Percentiles rank a stretch among this genome's conserved stretches.
These are phyloP conservation scores for Tetrapyrgos nigripes DNA, from an alignment of 1,284 basidiomycete species.

Conservation along the genomic window DNA sequence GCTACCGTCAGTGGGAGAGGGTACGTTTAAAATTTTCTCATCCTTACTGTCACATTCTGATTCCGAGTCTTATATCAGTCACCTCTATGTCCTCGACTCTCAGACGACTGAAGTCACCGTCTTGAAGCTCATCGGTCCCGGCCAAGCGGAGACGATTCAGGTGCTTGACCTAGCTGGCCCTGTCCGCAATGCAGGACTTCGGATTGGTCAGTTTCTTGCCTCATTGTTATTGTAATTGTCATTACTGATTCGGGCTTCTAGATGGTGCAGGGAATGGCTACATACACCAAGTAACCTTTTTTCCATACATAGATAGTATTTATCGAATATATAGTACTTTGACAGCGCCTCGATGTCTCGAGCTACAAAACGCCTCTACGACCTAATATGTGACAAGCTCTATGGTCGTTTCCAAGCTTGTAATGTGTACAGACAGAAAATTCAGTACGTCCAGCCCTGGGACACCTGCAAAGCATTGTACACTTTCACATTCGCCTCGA, in stretches of 20 bases:
- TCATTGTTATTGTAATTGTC: too few species aligned
- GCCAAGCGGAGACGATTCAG: not conserved
- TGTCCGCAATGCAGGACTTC: not conserved
- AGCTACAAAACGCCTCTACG: too few species aligned
- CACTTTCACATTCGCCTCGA: too few species aligned
- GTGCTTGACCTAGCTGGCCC: not conserved
- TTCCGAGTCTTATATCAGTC: not conserved
- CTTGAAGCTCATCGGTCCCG: not conserved
- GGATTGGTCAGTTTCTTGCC: not conserved
- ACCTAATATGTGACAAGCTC: too few species aligned
- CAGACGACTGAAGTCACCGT: not conserved
- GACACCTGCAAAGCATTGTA: too few species aligned
- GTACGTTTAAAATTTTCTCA: not conserved
- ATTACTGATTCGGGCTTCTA: too few species aligned
- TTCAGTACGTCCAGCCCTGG: too few species aligned
- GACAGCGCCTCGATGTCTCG: too few species aligned
- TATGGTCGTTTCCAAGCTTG: too few species aligned
- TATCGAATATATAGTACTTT: too few species aligned
- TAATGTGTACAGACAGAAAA: too few species aligned
- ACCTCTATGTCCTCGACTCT: not conserved
- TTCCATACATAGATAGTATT: too few species aligned
- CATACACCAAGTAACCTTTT: conserved; percentile 1
- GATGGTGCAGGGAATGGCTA: conserved; percentile 9
- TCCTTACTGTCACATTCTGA: not conserved
- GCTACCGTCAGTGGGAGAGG: not conserved